A percentile compares a stretch with the other conserved stretches of the same genome.
Evolutionary conservation across 2,329 filamentous ascomycete genomes (phyloP).

Genomic region (Grosmannia huntii): DNA sequence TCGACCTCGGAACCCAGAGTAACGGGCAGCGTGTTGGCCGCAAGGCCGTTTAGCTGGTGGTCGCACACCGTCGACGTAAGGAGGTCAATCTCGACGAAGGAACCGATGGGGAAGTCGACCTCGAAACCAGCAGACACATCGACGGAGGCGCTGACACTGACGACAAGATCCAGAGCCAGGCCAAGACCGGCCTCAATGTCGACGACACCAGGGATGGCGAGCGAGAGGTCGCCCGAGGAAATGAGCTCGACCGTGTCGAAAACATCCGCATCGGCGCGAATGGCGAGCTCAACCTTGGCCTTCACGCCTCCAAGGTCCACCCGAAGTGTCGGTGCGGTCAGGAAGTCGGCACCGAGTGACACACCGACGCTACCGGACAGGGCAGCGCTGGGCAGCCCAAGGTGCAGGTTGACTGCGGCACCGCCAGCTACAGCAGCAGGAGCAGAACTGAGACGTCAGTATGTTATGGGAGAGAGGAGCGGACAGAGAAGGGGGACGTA

Average conservation of each 20-base stretch:
- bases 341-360: constrained; percentile 10
- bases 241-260: constrained; percentile 14
- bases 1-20: constrained; percentile 14
- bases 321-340: constrained; percentile 9
- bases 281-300: constrained; percentile 16
- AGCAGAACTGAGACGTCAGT: constrained; percentile 3
- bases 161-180: constrained; percentile 18
- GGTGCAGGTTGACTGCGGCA: constrained; percentile 10
- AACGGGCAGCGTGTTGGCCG: constrained; percentile 14
- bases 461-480: background rate
- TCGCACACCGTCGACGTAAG: constrained; percentile 15
- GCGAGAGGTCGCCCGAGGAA: constrained; percentile 10
- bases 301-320: constrained; percentile 16
- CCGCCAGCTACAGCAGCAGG: constrained; percentile 3
- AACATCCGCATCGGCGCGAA: constrained; percentile 15
- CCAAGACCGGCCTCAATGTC: constrained; percentile 14
- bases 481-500: background rate
- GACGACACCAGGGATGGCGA: constrained; percentile 15
- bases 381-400: constrained; percentile 12
- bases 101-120: constrained; percentile 15
- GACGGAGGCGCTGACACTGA: constrained; percentile 15
- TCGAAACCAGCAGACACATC: constrained; percentile 16
- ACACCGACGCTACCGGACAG: constrained; percentile 12
- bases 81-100: constrained; percentile 17
- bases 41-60: constrained; percentile 12